phyloP scores from a whole-genome alignment of 2,329 filamentous ascomycete genomes.

The Hymenoscyphus scutula region DNA sequence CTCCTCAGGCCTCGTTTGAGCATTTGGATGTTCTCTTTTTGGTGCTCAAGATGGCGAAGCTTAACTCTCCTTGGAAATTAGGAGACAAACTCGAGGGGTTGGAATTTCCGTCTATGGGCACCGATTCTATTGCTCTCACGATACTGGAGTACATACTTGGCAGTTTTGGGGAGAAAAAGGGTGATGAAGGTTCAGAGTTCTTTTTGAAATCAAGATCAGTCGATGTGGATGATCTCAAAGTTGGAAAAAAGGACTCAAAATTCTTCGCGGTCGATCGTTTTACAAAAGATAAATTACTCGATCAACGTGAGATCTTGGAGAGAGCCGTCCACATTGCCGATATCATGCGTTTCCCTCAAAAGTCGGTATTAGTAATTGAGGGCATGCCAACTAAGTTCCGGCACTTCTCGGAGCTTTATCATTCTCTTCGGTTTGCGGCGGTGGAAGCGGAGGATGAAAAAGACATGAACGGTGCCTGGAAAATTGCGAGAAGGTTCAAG shows the following conservation, averaged over 20 bases:
- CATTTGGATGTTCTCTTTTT: neutral
- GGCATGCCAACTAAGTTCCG: constrained; percentile 11
- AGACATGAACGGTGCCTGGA: neutral
- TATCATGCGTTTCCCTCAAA: constrained; percentile 13
- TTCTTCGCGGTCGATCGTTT: neutral
- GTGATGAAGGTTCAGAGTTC: neutral
- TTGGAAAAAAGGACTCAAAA: constrained; percentile 2
- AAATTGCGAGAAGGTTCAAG: neutral
- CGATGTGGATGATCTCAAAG: constrained; percentile 1
- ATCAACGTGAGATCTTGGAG: constrained; percentile 13
- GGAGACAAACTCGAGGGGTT: neutral
- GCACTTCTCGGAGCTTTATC: constrained; percentile 12
- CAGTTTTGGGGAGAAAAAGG: neutral
- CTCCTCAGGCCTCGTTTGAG: neutral
- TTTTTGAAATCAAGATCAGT: constrained; percentile 6
- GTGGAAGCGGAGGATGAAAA: neutral
- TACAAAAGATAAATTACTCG: constrained; percentile 5
- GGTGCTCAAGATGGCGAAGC: neutral
- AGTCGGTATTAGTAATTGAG: constrained; percentile 9
- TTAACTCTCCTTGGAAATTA: neutral
- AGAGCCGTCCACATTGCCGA: constrained; percentile 7
- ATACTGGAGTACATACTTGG: neutral
- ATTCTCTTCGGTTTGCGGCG: constrained; percentile 7
- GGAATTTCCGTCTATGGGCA: neutral
- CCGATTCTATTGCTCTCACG: neutral